These are phyloP conservation scores for Paspalum vaginatum DNA, from an alignment of 176 grass and related monocot species.

Conservation along the genomic window DNA sequence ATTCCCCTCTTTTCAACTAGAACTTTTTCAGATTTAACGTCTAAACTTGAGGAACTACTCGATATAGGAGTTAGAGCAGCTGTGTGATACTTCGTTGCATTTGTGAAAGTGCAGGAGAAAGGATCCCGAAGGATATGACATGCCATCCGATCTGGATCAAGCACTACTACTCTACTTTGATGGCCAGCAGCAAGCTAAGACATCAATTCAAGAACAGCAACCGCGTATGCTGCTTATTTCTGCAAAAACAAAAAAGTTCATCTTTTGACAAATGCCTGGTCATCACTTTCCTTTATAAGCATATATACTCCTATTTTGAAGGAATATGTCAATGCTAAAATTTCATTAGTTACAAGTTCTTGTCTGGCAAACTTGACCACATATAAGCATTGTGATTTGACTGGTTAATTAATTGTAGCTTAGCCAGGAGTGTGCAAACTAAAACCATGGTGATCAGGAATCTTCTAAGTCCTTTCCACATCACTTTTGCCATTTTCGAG, in stretches of 20 bases:
- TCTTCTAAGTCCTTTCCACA: not conserved
- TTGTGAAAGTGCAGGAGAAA: conserved; percentile 53
- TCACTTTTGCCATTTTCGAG: not conserved
- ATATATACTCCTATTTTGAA: not conserved
- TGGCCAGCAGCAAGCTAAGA: conserved; percentile 59
- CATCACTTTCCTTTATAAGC: not conserved
- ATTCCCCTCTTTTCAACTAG: not conserved
- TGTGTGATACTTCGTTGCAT: conserved; percentile 37
- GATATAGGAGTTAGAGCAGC: conserved; percentile 12
- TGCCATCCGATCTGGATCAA: conserved; percentile 63
- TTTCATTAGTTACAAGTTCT: conserved; percentile 27
- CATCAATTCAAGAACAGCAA: conserved; percentile 56
- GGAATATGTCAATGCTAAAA: conserved; percentile 1
- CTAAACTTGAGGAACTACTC: not conserved
- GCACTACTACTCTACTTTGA: conserved; percentile 63
- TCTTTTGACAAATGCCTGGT: not conserved
- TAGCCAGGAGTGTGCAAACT: not conserved
- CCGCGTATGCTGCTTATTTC: conserved; percentile 32
- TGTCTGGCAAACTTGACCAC: conserved; percentile 6
- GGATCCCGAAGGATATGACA: conserved; percentile 53
- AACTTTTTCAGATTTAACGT: not conserved
- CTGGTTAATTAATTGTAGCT: not conserved
- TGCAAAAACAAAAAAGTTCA: not conserved
- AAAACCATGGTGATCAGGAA: not conserved
- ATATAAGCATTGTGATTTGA: conserved; percentile 5